A percentile compares a stretch with the other conserved stretches of the same genome.
phyloP scores from a whole-genome alignment of 169 alveolate genomes.

The Plasmodium sp. region DNA sequence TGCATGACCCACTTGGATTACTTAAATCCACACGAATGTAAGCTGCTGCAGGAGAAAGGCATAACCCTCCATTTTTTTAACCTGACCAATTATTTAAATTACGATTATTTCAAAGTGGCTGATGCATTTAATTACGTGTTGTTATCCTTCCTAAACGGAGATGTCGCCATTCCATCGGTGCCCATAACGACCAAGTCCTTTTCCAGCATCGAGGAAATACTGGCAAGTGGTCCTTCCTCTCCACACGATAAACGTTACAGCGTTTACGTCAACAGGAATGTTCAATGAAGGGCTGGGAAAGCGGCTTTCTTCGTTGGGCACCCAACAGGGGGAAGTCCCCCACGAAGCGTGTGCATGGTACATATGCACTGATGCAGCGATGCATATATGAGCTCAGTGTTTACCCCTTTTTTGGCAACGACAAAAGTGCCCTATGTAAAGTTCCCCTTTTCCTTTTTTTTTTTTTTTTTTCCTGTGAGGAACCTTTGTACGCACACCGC shows the following conservation, averaged over 20 bases:
- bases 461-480: not conserved
- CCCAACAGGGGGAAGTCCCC: not conserved
- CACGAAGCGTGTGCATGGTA: not conserved
- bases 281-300: not conserved
- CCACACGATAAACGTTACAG: not conserved
- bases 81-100: constrained; percentile 31
- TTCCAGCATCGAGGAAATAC: constrained; percentile 54
- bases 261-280: constrained; percentile 23
- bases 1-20: constrained; percentile 24
- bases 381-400: not conserved
- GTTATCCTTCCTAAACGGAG: constrained; percentile 54
- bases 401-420: not conserved
- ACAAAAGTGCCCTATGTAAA: not conserved
- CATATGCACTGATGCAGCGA: not conserved
- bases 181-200: constrained; percentile 25
- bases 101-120: constrained; percentile 56
- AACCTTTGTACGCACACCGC: not conserved
- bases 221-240: not conserved
- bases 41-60: constrained; percentile 29
- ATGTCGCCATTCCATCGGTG: constrained; percentile 39
- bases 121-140: constrained; percentile 47
- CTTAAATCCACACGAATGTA: constrained; percentile 70
- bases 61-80: constrained; percentile 47
- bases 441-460: not conserved
- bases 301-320: not conserved